These are phyloP conservation scores for Ophiosphaerella narmari DNA, from an alignment of 2,329 filamentous ascomycete genomes.

Conservation along the genomic window DNA sequence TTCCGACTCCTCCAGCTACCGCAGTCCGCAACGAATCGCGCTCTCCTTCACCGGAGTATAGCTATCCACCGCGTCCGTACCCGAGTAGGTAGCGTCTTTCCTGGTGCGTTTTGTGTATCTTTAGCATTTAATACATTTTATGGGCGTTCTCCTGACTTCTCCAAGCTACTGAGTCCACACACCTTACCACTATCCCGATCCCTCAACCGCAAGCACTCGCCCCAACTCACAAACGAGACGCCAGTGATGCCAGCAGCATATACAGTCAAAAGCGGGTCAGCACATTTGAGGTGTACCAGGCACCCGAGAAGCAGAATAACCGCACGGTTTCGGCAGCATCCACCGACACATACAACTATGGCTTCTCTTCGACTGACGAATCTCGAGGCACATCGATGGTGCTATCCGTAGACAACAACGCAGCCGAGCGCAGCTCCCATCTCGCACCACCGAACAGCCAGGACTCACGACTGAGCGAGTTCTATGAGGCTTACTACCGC, in stretches of 20 bases:
- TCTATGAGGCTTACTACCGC: conserved; percentile 48
- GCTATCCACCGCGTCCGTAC: conserved; percentile 24
- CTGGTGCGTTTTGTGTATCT: conserved; percentile 30
- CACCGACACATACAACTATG: conserved; percentile 19
- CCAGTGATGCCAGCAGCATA: conserved; percentile 40
- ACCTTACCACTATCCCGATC: conserved; percentile 17
- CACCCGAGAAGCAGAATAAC: conserved; percentile 14
- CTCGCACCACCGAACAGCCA: conserved; percentile 12
- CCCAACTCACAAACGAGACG: conserved; percentile 32
- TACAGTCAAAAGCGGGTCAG: conserved; percentile 37
- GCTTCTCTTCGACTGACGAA: conserved; percentile 18
- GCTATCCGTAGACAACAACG: conserved; percentile 15
- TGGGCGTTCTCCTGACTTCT: conserved; percentile 33
- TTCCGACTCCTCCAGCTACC: conserved; percentile 31
- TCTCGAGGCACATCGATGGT: conserved; percentile 27
- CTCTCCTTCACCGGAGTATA: conserved; percentile 22
- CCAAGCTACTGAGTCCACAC: conserved; percentile 25
- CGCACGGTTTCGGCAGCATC: conserved; percentile 20
- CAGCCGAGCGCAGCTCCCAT: conserved; percentile 18
- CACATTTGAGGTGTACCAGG: conserved; percentile 21
- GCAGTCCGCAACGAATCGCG: conserved; percentile 26
- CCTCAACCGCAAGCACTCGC: conserved; percentile 25
- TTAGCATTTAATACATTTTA: conserved; percentile 31
- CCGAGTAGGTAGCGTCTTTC: conserved; percentile 39
- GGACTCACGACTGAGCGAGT: conserved; percentile 42